phyloP scores from a whole-genome alignment of 75 land plant genomes.

The Cupressus sempervirens region DNA sequence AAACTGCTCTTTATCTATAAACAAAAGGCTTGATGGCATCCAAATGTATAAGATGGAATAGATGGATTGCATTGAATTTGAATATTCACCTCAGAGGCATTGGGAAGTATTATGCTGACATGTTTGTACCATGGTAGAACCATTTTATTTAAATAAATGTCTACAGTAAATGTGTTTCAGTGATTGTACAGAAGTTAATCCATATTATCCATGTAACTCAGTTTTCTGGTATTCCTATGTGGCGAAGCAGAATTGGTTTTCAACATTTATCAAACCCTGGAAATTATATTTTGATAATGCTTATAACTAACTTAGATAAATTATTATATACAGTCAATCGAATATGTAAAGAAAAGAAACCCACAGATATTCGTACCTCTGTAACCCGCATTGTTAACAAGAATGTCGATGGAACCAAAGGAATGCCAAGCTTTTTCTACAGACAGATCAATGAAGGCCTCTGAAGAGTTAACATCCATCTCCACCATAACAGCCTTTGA shows the following conservation, averaged over 20 bases:
- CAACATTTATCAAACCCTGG: background rate
- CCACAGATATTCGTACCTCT: conserved; percentile 35
- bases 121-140: too few species aligned
- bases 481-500: conserved; percentile 28
- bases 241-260: background rate
- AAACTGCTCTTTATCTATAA: too few species aligned
- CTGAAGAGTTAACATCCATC: conserved; percentile 53
- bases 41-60: too few species aligned
- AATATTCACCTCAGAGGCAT: too few species aligned
- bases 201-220: background rate
- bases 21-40: too few species aligned
- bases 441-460: conserved; percentile 31
- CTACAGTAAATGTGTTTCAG: too few species aligned
- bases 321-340: background rate
- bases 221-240: background rate
- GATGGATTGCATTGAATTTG: too few species aligned
- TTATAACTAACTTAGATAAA: background rate
- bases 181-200: too few species aligned
- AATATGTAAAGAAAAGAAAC: background rate
- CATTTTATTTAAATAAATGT: too few species aligned
- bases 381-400: conserved; percentile 77
- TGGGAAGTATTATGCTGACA: too few species aligned
- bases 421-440: conserved; percentile 55
- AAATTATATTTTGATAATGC: background rate
- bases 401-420: conserved; percentile 60